Conservation (phyloP, 352 stramenopile genomes). For the Pythium vanterpoolii region DNA sequence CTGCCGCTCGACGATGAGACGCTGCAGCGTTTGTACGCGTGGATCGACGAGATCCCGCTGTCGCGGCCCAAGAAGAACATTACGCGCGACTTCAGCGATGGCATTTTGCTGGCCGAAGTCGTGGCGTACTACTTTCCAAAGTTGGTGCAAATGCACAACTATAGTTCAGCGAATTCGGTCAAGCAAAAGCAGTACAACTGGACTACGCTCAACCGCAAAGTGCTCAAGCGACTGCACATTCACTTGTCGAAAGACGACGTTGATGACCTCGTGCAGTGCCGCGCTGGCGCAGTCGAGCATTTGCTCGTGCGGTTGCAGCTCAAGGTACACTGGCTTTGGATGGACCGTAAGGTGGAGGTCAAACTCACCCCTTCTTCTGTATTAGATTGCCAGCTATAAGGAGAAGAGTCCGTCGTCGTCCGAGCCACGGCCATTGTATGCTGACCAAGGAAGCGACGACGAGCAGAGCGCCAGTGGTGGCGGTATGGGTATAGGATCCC, state of each 20-base stretch:
- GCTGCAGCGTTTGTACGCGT: conserved; percentile 92
- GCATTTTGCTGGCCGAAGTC: conserved; percentile 88
- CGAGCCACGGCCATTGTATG: conserved; percentile 4
- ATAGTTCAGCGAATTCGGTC: conserved; percentile 90
- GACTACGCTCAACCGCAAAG: conserved; percentile 92
- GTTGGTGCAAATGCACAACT: conserved; percentile 96
- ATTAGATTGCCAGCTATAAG: conserved; percentile 77
- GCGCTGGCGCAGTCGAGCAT: conserved; percentile 86
- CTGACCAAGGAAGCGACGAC: conserved; percentile 39
- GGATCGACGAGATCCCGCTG: conserved; percentile 95
- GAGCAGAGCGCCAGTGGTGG: conserved; percentile 7
- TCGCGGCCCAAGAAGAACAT: conserved; percentile 95
- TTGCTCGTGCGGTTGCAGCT: conserved; percentile 90
- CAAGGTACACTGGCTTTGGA: conserved; percentile 50
- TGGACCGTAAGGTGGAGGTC: neutral
- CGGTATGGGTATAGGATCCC: conserved; percentile 5
- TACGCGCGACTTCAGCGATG: conserved; percentile 94
- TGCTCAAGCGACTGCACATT: conserved; percentile 82
- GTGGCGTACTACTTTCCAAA: conserved; percentile 94
- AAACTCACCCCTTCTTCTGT: conserved; percentile 6
- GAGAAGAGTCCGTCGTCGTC: conserved; percentile 49
- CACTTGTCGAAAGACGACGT: conserved; percentile 88
- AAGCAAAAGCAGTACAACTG: conserved; percentile 97
- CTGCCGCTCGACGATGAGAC: conserved; percentile 85
- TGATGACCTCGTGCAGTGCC: conserved; percentile 90